Base-by-base conservation (phyloP, 352 stramenopile species). In the Phytophthora pluvialis region DNA sequence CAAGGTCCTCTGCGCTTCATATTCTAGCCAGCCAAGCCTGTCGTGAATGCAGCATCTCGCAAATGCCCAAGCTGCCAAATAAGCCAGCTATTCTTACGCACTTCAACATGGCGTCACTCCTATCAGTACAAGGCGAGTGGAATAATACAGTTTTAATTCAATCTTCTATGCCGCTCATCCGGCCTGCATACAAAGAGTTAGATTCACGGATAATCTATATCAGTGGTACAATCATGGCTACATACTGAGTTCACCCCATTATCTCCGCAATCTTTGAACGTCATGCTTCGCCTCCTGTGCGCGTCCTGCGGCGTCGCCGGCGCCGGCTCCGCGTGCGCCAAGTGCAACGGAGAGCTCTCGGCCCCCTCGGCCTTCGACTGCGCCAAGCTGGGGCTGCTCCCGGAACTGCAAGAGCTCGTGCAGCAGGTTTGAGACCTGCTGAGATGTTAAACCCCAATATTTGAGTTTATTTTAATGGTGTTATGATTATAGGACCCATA, bases 361-460 rank as follows among this genome's bases (percentile, higher is more conserved):
- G 12, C 21, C 3, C 80, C 86, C 3, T 80, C 70, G 0, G 67
- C 74, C 11, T 90, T 90, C 35, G 81, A 91, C 68, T 92, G 81
- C 64, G 83, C 86, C 11, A 77, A 82, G 18, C 63, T 85, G 6
- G 83, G 86, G 15, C 70, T 91, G 5, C 62, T 91, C 1, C 63
- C 77, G 3, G 81, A 91, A 51, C 69, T 94, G 15, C 62, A 90
- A 57, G 53, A 75, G 59, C 68, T 94, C 45, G 66, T 90, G 18
- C n/a, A 62, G 10, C 62, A 83, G 68, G 81, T 86, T 44, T 42
- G 63, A 48, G 2, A 15, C 38, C 3, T 35, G 16, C 47, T n/a
- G n/a, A n/a, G n/a, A n/a, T n/a, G n/a, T n/a, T 54, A 32, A 38
- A 33, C 42, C n/a, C 35, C 4, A 5, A 25, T 32, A 43, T 46